Percentiles rank a stretch among this genome's conserved stretches.
These are phyloP conservation scores for Cyathus striatus DNA, from an alignment of 768 basidiomycete genomes.

Conservation along the genomic window DNA sequence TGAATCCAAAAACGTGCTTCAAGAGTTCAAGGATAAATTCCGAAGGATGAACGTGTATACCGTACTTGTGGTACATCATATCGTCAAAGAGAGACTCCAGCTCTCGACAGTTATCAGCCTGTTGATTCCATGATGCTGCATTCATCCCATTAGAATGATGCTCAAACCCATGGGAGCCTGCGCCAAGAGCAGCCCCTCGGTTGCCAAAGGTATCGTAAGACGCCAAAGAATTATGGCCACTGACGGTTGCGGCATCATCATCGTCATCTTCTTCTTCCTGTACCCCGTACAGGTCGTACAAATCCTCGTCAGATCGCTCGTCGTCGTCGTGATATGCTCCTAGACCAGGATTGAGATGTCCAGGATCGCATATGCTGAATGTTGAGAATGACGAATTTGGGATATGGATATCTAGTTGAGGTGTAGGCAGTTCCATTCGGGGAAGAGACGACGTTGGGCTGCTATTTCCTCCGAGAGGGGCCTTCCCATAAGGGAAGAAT, in stretches of 20 bases:
- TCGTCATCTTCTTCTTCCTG: slow-evolving; percentile 20
- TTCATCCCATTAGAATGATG: neutral
- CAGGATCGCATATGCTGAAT: slow-evolving; percentile 16
- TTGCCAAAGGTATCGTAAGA: neutral
- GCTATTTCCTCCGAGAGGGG: slow-evolving; percentile 7
- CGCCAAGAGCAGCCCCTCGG: neutral
- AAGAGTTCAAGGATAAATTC: slow-evolving; percentile 43
- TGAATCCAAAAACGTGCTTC: slow-evolving; percentile 48
- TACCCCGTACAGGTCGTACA: slow-evolving; percentile 15
- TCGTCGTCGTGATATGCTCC: slow-evolving; percentile 14
- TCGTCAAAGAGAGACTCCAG: slow-evolving; percentile 55
- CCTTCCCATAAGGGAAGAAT: slow-evolving; percentile 49
- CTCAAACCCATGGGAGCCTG: neutral
- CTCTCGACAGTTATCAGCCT: slow-evolving; percentile 32
- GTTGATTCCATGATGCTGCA: slow-evolving; percentile 33
- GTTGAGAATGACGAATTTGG: slow-evolving; percentile 20
- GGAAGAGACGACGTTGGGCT: slow-evolving; percentile 1
- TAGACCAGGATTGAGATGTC: slow-evolving; percentile 16
- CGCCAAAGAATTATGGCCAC: slow-evolving; percentile 4
- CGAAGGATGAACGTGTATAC: slow-evolving; percentile 44
- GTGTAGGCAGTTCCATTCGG: slow-evolving; percentile 6
- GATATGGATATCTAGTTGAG: slow-evolving; percentile 16
- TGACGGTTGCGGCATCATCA: slow-evolving; percentile 17
- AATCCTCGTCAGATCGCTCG: slow-evolving; percentile 14
- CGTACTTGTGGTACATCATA: slow-evolving; percentile 53